Percentiles rank a stretch among this genome's conserved stretches.
Evolutionary conservation across 2,329 filamentous ascomycete genomes (phyloP).

Genomic region (Thermoascus crustaceus): DNA sequence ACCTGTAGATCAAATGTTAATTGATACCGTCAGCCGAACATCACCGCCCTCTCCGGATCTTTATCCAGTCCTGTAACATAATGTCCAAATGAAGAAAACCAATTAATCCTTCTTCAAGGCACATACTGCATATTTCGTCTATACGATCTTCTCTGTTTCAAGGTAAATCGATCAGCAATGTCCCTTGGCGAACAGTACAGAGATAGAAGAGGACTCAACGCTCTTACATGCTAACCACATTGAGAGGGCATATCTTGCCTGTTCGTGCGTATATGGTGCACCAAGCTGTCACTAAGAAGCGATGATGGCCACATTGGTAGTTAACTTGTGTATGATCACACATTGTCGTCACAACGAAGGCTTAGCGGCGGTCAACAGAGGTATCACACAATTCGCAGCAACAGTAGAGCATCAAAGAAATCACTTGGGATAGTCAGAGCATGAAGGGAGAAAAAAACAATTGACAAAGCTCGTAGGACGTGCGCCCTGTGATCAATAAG

Average conservation of each 20-base stretch:
- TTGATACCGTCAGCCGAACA: not conserved
- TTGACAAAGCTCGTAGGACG: slow-evolving; percentile 2
- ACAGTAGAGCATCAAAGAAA: too few relatives aligned
- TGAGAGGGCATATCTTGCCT: slow-evolving; percentile 48
- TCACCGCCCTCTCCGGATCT: not conserved
- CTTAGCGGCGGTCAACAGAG: not conserved
- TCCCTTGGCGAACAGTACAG: not conserved
- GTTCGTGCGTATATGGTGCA: slow-evolving; percentile 43
- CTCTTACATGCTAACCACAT: slow-evolving; percentile 44
- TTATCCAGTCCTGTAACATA: not conserved
- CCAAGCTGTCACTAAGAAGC: slow-evolving; percentile 50
- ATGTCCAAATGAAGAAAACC: not conserved
- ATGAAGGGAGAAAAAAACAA: slow-evolving; percentile 4
- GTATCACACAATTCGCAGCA: not conserved
- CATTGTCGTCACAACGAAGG: slow-evolving; percentile 30
- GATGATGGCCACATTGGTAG: slow-evolving; percentile 48
- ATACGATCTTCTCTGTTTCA: slow-evolving; percentile 2
- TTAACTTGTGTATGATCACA: slow-evolving; percentile 54
- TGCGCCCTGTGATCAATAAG: slow-evolving; percentile 1
- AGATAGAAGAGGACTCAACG: slow-evolving; percentile 2
- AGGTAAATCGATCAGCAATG: not conserved
- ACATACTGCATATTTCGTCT: slow-evolving; percentile 4
- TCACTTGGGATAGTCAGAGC: too few relatives aligned
- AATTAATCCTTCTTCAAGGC: not conserved
- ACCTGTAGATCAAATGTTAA: not conserved